Base-by-base conservation (phyloP, 805 yeast genomes). In the Ogataea kodamae region DNA sequence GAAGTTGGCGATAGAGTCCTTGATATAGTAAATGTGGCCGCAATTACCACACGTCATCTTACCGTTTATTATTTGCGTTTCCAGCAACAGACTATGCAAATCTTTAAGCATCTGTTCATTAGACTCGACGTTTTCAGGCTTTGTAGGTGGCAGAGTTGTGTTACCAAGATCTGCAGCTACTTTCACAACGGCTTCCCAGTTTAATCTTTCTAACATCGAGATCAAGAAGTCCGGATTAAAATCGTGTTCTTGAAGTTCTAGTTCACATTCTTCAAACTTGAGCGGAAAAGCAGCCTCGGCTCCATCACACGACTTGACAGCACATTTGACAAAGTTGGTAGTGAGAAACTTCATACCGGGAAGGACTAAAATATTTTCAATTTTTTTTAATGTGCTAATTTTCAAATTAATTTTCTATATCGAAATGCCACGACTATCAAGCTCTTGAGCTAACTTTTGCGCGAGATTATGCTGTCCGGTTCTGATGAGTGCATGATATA, bases 261-360 rank as follows among this genome's bases (percentile, higher is more conserved):
- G 65, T 48, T 81, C 73, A 49, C 92, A 81, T 14, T 76, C 72
- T 36, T 69, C 58, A 55, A 72, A 90, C 40, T 69, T 68, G 37
- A 92, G 70, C 2, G 98, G 98, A 55, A 88, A 92, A 12, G 94
- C 76, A 5, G 77, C 75, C 9, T 74, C 72, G 5, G 90, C 72
- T 9, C 77, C 64, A 27, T 81, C 87, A 55, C 98, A 92, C 2
- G 78, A 51, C 52, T 81, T 80, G 42, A 87, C 83, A 0, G 97
- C 88, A 62, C 98, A 92, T 57, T 82, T 87, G 43, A 92, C 95
- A 61, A 92, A 92, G 61, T 92, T 92, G 9, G 97, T 85, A n/a
- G 98, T 90, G 17, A 92, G 66, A 52, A 90, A 78, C 64, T 92
- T 90, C 98, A 90, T 90, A 18, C 22, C 19, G 14, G 15, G 24